Evolutionary conservation across 176 grass and related monocot species (phyloP).

Genomic region (Rhynchospora breviuscula): DNA sequence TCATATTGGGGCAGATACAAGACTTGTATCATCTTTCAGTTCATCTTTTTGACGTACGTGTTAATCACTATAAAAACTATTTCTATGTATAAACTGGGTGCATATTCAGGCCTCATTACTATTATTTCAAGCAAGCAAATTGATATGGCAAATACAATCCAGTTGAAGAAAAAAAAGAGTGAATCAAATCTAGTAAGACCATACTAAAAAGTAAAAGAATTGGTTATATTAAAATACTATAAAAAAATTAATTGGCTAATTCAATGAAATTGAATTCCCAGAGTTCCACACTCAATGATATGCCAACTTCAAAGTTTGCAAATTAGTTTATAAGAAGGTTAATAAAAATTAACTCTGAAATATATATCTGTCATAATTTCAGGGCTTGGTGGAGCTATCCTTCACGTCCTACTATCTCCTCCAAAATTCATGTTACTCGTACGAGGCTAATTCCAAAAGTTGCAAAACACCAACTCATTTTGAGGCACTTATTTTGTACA

Average conservation of each 20-base stretch:
- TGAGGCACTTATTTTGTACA: constrained; percentile 28
- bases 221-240: background rate
- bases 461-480: constrained; percentile 26
- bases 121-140: background rate
- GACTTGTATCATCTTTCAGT: constrained; percentile 58
- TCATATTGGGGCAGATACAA: constrained; percentile 77
- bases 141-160: background rate
- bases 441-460: background rate
- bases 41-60: constrained; percentile 48
- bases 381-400: constrained; percentile 47
- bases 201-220: background rate
- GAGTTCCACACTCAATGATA: background rate
- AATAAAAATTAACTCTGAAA: background rate
- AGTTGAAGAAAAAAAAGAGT: background rate
- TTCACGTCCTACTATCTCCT: constrained; percentile 38
- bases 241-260: background rate
- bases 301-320: background rate
- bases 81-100: background rate
- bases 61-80: background rate
- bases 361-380: constrained; percentile 1
- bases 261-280: background rate
- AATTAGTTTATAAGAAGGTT: background rate
- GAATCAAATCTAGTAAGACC: background rate
- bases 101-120: background rate
- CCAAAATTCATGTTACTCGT: constrained; percentile 28